These are phyloP conservation scores for Scortechinia acanthostroma DNA, from an alignment of 2,329 filamentous ascomycete genomes.

Conservation along the genomic window DNA sequence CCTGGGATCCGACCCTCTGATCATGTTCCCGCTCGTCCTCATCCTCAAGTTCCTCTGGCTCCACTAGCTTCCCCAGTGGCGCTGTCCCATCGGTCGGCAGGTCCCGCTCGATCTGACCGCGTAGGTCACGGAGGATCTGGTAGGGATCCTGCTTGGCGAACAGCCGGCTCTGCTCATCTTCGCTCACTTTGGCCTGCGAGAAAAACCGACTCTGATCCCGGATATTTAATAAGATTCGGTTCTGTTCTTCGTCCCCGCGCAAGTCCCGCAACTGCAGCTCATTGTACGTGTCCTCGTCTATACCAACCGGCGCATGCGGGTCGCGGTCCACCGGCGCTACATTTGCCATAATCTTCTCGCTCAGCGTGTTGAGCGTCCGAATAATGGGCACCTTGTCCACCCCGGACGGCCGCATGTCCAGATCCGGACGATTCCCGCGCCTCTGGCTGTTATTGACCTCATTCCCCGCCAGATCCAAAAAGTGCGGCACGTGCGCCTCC, in stretches of 20 bases:
- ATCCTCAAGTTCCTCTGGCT: background rate
- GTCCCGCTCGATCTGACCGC: background rate
- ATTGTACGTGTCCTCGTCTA: slow-evolving; percentile 69
- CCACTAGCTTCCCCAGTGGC: background rate
- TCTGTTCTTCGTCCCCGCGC: slow-evolving; percentile 72
- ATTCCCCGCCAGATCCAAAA: slow-evolving; percentile 88
- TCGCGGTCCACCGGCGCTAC: slow-evolving; percentile 74
- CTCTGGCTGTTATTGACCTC: slow-evolving; percentile 83
- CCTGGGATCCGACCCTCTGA: background rate
- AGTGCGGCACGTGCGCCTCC: slow-evolving; percentile 70
- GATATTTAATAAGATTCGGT: slow-evolving; percentile 61
- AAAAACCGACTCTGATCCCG: slow-evolving; percentile 1
- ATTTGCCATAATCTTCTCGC: slow-evolving; percentile 86
- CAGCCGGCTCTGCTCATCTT: slow-evolving; percentile 31
- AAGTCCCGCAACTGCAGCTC: slow-evolving; percentile 76
- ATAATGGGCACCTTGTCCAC: slow-evolving; percentile 80
- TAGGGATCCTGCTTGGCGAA: slow-evolving; percentile 57
- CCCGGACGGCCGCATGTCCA: slow-evolving; percentile 76
- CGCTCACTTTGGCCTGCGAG: slow-evolving; percentile 35
- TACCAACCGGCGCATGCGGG: slow-evolving; percentile 53
- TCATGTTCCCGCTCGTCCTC: background rate
- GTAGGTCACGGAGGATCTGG: background rate
- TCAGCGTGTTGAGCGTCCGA: slow-evolving; percentile 79
- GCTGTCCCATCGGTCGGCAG: background rate
- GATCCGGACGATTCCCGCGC: slow-evolving; percentile 76